Evolutionary conservation across 2,329 filamentous ascomycete genomes (phyloP), one percentile per base, ranked within the genome.

Genomic region (Didymosphaeria variabile): DNA sequence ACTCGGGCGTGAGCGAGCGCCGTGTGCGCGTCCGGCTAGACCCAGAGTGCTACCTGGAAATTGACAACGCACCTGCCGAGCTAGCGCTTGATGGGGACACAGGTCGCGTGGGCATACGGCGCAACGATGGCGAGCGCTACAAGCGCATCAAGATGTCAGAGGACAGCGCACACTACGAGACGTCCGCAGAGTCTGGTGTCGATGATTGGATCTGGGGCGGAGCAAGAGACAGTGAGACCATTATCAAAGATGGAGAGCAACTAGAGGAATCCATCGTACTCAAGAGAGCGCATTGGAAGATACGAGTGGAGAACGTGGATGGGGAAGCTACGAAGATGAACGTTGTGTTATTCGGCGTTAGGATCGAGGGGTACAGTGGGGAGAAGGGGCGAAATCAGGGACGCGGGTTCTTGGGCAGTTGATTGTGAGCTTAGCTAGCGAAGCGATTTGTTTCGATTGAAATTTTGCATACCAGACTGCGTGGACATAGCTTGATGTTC

Each of bases 261-360:
- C 47, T 60, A 5, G 70, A 71, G 15, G 53, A 62, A 10, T 72
- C 77, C 52, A 79, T 77, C 75, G 62, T 77, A n/a, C 66, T 81
- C 3, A 75, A 72, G 57, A 66, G 72, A 21, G 77, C 75, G 17
- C 79, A 79, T 53, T 81, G 79, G 79, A 68, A 78, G 31, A 45
- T 81, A 66, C 84, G 86, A 45, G 87, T 96, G 31, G 88, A 90
- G 71, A 77, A 79, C 7, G 74, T 75, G 12, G 64, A 67, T 5
- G 81, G 79, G 53, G 83, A 84, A 52, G 87, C 84, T 70, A 72
- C 66, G 32, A 81, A 82, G 2, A 83, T 90, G 58, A 90, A 94
- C 78, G 90, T 92, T 60, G 84, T 92, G 23, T 83, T 97, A 53
- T 84, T 91, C 17, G 91, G 88, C 0, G 91, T 94, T 36, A 93